phyloP scores from a whole-genome alignment of 768 basidiomycete genomes.

The Tubosaeta brunneosetosa region DNA sequence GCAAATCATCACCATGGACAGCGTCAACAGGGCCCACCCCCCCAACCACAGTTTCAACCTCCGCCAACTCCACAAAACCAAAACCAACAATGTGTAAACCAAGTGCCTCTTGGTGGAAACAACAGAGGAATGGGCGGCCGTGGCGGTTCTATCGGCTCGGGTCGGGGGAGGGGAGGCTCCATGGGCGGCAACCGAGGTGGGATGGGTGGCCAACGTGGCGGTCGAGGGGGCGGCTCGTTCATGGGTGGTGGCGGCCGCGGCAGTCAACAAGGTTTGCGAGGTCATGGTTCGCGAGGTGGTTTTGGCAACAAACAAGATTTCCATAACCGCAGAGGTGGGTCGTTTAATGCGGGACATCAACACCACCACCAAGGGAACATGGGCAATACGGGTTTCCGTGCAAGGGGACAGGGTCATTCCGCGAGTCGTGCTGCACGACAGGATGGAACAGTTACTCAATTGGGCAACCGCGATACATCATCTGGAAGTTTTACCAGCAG shows the following conservation, averaged over 20 bases:
- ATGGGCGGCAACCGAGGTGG: conserved; percentile 44
- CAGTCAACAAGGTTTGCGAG: conserved; percentile 49
- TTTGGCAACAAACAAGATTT: conserved; percentile 60
- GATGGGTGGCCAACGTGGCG: conserved; percentile 38
- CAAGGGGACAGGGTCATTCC: conserved; percentile 57
- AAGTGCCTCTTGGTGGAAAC: conserved; percentile 37
- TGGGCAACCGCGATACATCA: conserved; percentile 48
- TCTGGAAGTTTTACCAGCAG: conserved; percentile 40
- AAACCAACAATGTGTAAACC: conserved; percentile 42
- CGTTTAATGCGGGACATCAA: conserved; percentile 49
- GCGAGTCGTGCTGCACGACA: conserved; percentile 37
- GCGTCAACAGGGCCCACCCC: conserved; percentile 45
- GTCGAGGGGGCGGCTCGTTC: conserved; percentile 35
- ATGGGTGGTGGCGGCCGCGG: conserved; percentile 40
- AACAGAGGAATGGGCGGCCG: conserved; percentile 44
- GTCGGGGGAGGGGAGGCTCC: conserved; percentile 46
- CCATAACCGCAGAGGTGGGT: conserved; percentile 60
- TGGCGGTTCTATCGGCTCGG: conserved; percentile 32
- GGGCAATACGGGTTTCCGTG: conserved; percentile 48
- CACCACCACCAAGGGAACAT: conserved; percentile 33
- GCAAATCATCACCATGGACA: conserved; percentile 39
- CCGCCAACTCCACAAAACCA: conserved; percentile 29
- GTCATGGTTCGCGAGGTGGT: conserved; percentile 62
- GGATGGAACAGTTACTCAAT: conserved; percentile 30
- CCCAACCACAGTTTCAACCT: conserved; percentile 57